Evolutionary conservation across 768 basidiomycete species (phyloP).

Genomic region (Tylopilus sp.): DNA sequence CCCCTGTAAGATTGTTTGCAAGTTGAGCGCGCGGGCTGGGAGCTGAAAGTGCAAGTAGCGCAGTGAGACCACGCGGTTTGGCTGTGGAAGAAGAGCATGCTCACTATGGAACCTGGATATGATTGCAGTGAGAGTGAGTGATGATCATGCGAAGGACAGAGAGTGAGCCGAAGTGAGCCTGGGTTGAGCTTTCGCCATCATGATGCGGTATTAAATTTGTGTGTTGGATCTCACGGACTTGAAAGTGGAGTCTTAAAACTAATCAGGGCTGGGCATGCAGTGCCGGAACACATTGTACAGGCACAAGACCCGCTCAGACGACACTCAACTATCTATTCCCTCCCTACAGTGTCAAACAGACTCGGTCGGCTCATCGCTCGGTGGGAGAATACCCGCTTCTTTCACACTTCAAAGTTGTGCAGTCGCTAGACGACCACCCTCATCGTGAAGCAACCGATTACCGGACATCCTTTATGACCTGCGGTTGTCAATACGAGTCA

Average conservation of each 20-base stretch:
- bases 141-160: neutral
- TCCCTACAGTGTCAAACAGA: neutral
- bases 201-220: slow-evolving; percentile 15
- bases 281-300: neutral
- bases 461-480: slow-evolving; percentile 10
- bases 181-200: slow-evolving; percentile 10
- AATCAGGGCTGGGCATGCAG: slow-evolving; percentile 3
- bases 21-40: neutral
- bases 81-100: neutral
- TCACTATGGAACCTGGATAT: neutral
- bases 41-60: neutral
- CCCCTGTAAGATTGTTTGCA: slow-evolving; percentile 2
- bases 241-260: slow-evolving; percentile 8
- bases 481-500: neutral
- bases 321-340: no score
- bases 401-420: neutral
- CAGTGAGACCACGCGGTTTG: neutral
- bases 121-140: neutral
- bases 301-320: no score
- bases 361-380: neutral
- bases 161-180: neutral
- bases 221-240: slow-evolving; percentile 22
- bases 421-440: neutral
- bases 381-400: neutral
- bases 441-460: neutral